These are phyloP conservation scores for Thermochaetoides thermophila DNA, from an alignment of 495 filamentous ascomycete genomes.

Conservation along the genomic window DNA sequence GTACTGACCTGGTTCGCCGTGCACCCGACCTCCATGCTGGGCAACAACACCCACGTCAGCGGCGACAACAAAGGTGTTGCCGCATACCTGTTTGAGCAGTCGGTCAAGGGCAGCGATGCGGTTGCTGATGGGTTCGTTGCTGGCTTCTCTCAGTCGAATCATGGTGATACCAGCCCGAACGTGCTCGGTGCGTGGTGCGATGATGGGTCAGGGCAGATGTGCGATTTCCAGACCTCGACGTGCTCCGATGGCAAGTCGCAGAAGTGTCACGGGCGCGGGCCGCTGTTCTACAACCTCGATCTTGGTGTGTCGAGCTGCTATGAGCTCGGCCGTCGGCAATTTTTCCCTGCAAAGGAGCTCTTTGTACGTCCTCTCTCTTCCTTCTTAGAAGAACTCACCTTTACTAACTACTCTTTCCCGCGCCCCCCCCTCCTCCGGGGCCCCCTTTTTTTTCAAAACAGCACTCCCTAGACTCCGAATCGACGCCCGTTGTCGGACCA, in stretches of 20 bases:
- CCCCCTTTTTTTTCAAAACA: too few relatives aligned
- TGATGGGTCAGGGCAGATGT: conserved; percentile 51
- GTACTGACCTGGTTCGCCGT: conserved; percentile 85
- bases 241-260: conserved; percentile 58
- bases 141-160: conserved; percentile 86
- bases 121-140: conserved; percentile 57
- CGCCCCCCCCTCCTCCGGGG: too few relatives aligned
- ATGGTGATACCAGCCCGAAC: conserved; percentile 88
- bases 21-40: conserved; percentile 81
- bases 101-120: conserved; percentile 31
- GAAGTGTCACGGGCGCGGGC: conserved; percentile 68
- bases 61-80: conserved; percentile 95
- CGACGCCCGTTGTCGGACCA: conserved; percentile 30
- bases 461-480: conserved; percentile 27
- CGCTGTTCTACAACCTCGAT: conserved; percentile 55
- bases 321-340: conserved; percentile 58
- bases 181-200: conserved; percentile 71
- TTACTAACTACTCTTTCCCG: too few relatives aligned
- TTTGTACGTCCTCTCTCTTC: too few relatives aligned
- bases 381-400: too few relatives aligned
- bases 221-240: conserved; percentile 56
- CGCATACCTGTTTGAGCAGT: conserved; percentile 68
- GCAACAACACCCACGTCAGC: conserved; percentile 85
- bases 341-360: conserved; percentile 43
- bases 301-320: conserved; percentile 59